Conservation (phyloP, 441 rosid genomes). For the Gossypium trilobum region DNA sequence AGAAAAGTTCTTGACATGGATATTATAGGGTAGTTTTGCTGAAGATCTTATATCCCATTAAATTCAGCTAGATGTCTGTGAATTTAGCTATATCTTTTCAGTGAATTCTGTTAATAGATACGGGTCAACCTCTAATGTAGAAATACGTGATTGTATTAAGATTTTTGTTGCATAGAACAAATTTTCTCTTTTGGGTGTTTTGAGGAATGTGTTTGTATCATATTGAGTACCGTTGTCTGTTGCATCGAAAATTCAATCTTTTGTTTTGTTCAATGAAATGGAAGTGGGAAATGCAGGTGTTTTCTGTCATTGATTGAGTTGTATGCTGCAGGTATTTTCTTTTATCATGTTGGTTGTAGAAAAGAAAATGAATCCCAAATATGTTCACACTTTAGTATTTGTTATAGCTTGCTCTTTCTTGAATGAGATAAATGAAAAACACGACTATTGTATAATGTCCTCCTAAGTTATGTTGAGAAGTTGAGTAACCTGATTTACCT, state of each 20-base stretch:
- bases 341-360: background rate
- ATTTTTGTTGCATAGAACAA: background rate
- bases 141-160: background rate
- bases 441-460: background rate
- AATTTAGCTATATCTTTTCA: background rate
- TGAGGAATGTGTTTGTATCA: background rate
- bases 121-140: background rate
- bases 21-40: background rate
- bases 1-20: background rate
- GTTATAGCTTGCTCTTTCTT: background rate
- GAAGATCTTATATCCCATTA: background rate
- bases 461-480: background rate
- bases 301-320: background rate
- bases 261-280: background rate
- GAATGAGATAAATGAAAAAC: background rate
- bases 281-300: background rate
- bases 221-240: background rate
- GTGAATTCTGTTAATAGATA: background rate
- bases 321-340: background rate
- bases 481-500: background rate
- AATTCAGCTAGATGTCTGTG: background rate
- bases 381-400: background rate
- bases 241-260: background rate
- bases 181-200: background rate
- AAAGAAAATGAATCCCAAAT: too few relatives aligned